These are phyloP conservation scores for Pseudoscleropodium purum DNA, from an alignment of 225 moss, liverwort and hornwort species.

Conservation along the genomic window DNA sequence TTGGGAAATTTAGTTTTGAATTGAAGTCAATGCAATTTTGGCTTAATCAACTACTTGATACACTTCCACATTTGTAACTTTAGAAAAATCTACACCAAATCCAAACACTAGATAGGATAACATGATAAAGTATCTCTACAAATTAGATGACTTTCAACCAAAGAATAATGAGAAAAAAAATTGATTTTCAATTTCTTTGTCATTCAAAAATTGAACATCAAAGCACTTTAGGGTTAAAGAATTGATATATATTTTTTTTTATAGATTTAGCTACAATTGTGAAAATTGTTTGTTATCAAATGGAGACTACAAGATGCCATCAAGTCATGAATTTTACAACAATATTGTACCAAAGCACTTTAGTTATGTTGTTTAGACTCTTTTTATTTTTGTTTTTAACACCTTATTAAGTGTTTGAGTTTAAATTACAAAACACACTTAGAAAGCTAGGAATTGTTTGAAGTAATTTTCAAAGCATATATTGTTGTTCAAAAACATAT, in stretches of 20 bases:
- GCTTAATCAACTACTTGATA: no score
- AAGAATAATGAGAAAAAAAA: no score
- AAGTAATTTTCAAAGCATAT: not conserved
- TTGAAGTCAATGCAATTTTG: no score
- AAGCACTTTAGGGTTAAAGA: not conserved
- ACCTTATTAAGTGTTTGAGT: not conserved
- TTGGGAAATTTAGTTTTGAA: no score
- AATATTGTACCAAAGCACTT: not conserved
- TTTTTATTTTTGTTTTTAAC: not conserved
- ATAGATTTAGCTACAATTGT: not conserved
- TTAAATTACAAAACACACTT: not conserved
- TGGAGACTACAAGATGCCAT: not conserved
- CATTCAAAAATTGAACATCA: no score
- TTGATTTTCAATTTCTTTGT: no score
- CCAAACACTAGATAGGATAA: no score
- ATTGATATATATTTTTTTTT: not conserved
- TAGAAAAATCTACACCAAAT: no score
- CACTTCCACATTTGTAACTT: no score
- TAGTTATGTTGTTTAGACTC: no score
- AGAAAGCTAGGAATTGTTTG: not conserved
- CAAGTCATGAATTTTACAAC: not conserved
- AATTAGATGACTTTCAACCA: no score
- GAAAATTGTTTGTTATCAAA: not conserved
- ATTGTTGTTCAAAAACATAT: not conserved
- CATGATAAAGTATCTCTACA: no score